These are phyloP conservation scores for Thermomucor indicae-seudaticae DNA, from an alignment of 371 early-diverging fungal species.

Conservation along the genomic window DNA sequence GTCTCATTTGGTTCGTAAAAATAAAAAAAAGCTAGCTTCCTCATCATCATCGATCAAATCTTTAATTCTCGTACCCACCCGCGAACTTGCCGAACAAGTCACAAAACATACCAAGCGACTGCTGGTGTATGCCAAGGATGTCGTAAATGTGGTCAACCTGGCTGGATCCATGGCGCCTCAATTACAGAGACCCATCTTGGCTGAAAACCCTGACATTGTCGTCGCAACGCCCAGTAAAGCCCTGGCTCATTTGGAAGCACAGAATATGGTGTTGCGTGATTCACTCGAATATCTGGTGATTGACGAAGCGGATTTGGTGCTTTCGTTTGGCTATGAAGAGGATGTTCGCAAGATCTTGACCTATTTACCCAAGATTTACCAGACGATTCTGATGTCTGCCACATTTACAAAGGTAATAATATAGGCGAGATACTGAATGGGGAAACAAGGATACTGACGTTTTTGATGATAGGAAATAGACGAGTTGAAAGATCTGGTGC, in stretches of 20 bases:
- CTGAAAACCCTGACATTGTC: constrained; percentile 81
- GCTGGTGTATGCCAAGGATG: constrained; percentile 64
- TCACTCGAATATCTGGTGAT: constrained; percentile 83
- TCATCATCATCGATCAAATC: constrained; percentile 30
- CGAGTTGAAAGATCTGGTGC: constrained; percentile 74
- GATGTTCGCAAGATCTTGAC: constrained; percentile 71
- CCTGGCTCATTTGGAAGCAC: constrained; percentile 66
- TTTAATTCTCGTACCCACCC: constrained; percentile 90
- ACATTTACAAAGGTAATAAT: constrained; percentile 63
- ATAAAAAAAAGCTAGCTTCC: too few relatives aligned
- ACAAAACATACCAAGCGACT: constrained; percentile 70
- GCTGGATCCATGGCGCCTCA: constrained; percentile 62
- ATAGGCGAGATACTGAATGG: background rate
- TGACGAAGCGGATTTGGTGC: constrained; percentile 93
- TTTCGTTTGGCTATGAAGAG: constrained; percentile 90
- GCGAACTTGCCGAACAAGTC: constrained; percentile 96
- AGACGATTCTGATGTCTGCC: constrained; percentile 88
- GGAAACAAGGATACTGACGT: background rate
- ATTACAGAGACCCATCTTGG: constrained; percentile 73
- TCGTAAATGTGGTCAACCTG: constrained; percentile 68
- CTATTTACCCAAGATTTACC: constrained; percentile 79
- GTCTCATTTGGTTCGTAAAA: too few relatives aligned
- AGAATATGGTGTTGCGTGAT: constrained; percentile 54
- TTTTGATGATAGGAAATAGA: constrained; percentile 67
- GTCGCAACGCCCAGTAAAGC: constrained; percentile 82